Evolutionary conservation across 1,284 basidiomycete genomes (phyloP).

Genomic region (Sanghuangporus weigelae): DNA sequence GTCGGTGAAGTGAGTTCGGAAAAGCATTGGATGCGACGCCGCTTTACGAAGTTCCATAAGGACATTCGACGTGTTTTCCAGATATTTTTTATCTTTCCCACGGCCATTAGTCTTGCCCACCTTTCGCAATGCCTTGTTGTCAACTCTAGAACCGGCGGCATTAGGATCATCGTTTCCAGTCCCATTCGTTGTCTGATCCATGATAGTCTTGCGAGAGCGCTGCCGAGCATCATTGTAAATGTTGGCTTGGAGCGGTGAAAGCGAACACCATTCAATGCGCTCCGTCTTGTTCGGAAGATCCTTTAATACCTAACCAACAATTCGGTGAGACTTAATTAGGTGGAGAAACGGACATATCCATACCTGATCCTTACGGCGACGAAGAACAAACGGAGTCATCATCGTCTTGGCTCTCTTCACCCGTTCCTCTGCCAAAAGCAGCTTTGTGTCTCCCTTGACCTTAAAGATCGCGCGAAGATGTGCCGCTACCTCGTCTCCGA

Average conservation of each 20-base stretch:
- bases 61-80: constrained; percentile 83
- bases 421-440: constrained; percentile 84
- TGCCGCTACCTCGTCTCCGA: constrained; percentile 62
- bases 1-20: constrained; percentile 82
- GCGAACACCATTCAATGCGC: constrained; percentile 90
- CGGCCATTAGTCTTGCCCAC: constrained; percentile 33
- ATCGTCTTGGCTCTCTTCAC: constrained; percentile 96
- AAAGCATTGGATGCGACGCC: constrained; percentile 93
- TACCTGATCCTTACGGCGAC: constrained; percentile 90
- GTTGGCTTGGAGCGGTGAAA: constrained; percentile 79
- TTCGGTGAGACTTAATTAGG: background rate
- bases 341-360: constrained; percentile 18
- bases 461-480: constrained; percentile 95
- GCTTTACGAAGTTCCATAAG: constrained; percentile 97
- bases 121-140: constrained; percentile 29
- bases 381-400: constrained; percentile 98
- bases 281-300: constrained; percentile 92
- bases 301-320: constrained; percentile 66
- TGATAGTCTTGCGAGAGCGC: constrained; percentile 78
- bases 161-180: constrained; percentile 32
- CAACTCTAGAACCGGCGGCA: constrained; percentile 33
- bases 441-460: constrained; percentile 83
- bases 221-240: constrained; percentile 86
- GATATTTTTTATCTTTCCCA: constrained; percentile 62
- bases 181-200: constrained; percentile 39